A percentile compares a stretch with the other conserved stretches of the same genome.
These are phyloP conservation scores for Paramarasmius palmivorus DNA, from an alignment of 1,284 basidiomycete genomes.

Conservation along the genomic window DNA sequence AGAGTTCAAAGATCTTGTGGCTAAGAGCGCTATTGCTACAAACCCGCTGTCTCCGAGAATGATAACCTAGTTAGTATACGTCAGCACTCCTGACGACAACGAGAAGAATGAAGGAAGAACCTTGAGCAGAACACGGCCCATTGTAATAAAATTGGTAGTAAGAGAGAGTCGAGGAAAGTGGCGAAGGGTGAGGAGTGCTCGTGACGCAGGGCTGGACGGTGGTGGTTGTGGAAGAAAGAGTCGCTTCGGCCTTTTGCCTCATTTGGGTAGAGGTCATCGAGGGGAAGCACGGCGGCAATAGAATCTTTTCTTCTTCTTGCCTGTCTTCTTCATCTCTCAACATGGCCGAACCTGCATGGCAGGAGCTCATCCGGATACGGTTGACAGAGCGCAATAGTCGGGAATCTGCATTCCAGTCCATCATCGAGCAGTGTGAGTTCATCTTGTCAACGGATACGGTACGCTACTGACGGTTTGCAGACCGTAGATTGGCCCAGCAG, in stretches of 20 bases:
- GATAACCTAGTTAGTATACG: constrained; percentile 70
- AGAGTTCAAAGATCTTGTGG: constrained; percentile 2
- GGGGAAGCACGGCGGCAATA: too few species aligned
- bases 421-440: constrained; percentile 85
- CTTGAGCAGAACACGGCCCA: constrained; percentile 95
- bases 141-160: constrained; percentile 27
- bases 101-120: constrained; percentile 38
- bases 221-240: constrained; percentile 7
- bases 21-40: constrained; percentile 34
- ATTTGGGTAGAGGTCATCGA: constrained; percentile 26
- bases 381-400: constrained; percentile 77
- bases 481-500: constrained; percentile 86
- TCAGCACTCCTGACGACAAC: constrained; percentile 2
- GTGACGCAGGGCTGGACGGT: constrained; percentile 4
- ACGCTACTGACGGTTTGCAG: constrained; percentile 41
- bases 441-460: constrained; percentile 13
- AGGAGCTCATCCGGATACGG: constrained; percentile 73
- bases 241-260: constrained; percentile 4
- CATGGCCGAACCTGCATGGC: constrained; percentile 83
- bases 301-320: constrained; percentile 10
- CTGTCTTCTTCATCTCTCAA: constrained; percentile 11
- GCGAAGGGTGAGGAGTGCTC: constrained; percentile 4
- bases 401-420: constrained; percentile 75
- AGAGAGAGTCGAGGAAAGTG: constrained; percentile 6
- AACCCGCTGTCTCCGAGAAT: constrained; percentile 98